Evolutionary conservation across 2,329 filamentous ascomycete species (phyloP), one percentile per base, ranked within the genome.

Genomic region (Stemphylium beticola): DNA sequence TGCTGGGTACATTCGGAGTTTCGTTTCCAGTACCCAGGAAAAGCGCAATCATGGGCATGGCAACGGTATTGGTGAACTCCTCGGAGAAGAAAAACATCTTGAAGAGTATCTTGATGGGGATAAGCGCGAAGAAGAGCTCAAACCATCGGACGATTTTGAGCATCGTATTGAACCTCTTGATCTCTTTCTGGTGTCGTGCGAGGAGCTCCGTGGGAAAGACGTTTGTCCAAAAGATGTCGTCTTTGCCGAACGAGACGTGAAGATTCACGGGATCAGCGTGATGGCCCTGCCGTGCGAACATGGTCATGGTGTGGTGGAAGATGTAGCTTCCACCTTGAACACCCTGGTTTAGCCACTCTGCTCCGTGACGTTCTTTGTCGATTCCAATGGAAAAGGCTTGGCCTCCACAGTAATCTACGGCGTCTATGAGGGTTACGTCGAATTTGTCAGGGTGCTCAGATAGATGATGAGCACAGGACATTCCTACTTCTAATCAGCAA

Each of bases 21-120:
- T 90, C 87, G 61, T 92, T 92, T 1, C 89, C 88, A 5, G 89
- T 91, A 0, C 89, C 89, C 0, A 92, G 78, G 67, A 92, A 91
- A 1, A 92, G 77, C 0, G 89, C 89, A 29, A 91, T 83, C 70
- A 92, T 83, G 0, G 89, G 89, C 53, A 89, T 80, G 0, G 88
- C 85, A 74, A 92, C 87, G 32, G 85, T 86, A 65, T 91, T 87
- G 14, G 83, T 83, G 67, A 92, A 92, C 50, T 89, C 87, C 9
- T 83, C 80, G 51, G 81, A 87, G 74, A 92, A 91, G 52, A 85
- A 77, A 73, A 90, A 91, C 45, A 91, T 72, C 51, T 83, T 84
- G 62, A 91, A 79, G 69, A 91, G 81, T 31, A 85, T 73, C 55
- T 84, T 86, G 64, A 92, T 85, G 0, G 78, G 86, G 1, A 88